Evolutionary conservation across 805 yeast genomes (phyloP), one percentile per base, ranked within the genome.

Genomic region (Saccharomycopsis fermentans): DNA sequence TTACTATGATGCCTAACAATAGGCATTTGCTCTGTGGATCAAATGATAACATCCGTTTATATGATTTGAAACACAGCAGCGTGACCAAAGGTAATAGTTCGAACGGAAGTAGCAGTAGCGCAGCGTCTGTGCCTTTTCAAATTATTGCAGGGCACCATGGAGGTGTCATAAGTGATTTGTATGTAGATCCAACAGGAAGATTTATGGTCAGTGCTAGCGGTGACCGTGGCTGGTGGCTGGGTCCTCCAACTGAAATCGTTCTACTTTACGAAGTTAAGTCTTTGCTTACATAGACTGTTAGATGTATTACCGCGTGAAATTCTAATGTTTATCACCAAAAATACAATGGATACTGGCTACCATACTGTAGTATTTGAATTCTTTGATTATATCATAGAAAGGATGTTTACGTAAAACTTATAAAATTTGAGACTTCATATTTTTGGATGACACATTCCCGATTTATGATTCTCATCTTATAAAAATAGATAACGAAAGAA

Each of bases 91-190:
- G 74, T 39, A 71, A 69, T 35, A 62, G 67, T 19, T 8, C 37
- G 14, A 40, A 3, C n/a, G 53, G 53, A 16, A 17, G 53, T 50
- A 50, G 29, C 26, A 50, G 21, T 50, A 32, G 53, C 29, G 37
- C 9, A 8, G 53, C 36, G 14, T 27, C 55, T 29, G 77, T 86
- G 8, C 97, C 97, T 17, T 94, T 92, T 68, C 77, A 85, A 69
- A 91, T 95, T 65, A 79, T 94, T 11, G 97, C 99, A 0, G 98
- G 99, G 0, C 98, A 94, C 70, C 96, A 89, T 67, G 98, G 99
- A 54, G 96, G 97, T 29, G 81, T 82, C 2, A 74, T 94, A 36
- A 86, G 96, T 54, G 82, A 83, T 56, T 73, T 94, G 62, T 76
- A 81, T 57, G 84, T 91, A 24, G 98, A 92, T 70, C 92, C 92